These are phyloP conservation scores for Fusarium sp. DNA, from an alignment of 2,329 filamentous ascomycete genomes.

Conservation along the genomic window DNA sequence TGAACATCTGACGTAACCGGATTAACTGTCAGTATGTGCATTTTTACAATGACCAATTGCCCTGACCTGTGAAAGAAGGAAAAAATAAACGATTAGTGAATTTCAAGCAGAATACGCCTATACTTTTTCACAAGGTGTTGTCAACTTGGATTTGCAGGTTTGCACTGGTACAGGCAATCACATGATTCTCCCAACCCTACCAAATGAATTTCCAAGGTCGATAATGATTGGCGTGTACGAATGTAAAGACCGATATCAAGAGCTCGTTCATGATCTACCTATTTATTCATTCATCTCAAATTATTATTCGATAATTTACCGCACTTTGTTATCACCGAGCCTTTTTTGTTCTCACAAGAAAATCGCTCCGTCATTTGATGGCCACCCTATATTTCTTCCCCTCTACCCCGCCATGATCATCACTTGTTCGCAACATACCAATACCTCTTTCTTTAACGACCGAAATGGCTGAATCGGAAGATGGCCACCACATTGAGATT, in stretches of 20 bases:
- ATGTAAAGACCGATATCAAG: background rate
- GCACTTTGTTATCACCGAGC: background rate
- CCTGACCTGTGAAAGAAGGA: background rate
- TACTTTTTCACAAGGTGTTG: background rate
- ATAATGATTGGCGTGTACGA: background rate
- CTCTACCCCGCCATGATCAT: conserved; percentile 33
- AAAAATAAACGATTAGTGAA: too few species aligned
- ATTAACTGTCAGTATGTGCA: background rate
- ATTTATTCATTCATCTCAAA: background rate
- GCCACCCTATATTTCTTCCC: conserved; percentile 3
- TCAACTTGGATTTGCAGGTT: background rate
- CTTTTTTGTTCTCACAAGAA: background rate
- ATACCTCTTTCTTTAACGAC: conserved; percentile 20
- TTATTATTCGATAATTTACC: background rate
- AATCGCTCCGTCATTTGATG: background rate
- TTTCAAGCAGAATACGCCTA: background rate
- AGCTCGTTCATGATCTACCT: conserved; percentile 8
- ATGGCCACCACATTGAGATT: conserved; percentile 37
- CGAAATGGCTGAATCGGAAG: conserved; percentile 38
- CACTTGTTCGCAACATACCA: conserved; percentile 22
- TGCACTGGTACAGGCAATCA: conserved; percentile 27
- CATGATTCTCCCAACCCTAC: conserved; percentile 41
- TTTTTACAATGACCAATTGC: too few species aligned
- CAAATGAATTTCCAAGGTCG: conserved; percentile 30
- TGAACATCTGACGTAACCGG: conserved; percentile 12